Percentiles rank a stretch among this genome's conserved stretches.
Conservation (phyloP, 208 protist species). For the Leishmania major region DNA sequence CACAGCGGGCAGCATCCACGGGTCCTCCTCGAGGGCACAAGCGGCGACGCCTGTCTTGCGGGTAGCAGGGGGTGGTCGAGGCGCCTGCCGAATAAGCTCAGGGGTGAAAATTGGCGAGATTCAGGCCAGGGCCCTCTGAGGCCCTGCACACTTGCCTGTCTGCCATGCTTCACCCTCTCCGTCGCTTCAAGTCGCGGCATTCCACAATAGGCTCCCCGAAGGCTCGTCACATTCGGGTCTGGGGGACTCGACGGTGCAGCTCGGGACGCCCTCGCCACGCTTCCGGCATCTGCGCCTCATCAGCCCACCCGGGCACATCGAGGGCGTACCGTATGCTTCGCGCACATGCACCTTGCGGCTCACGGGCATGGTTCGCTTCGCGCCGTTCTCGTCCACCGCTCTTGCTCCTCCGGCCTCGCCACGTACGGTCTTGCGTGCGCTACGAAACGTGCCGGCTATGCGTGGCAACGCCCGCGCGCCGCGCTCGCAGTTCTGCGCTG, state of each 20-base stretch:
- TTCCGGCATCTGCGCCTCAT: not conserved
- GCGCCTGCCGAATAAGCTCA: not conserved
- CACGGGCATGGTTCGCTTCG: too few relatives aligned
- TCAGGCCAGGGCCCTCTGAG: not conserved
- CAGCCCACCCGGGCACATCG: too few relatives aligned
- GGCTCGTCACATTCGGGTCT: not conserved
- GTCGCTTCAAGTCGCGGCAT: not conserved
- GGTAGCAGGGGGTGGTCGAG: not conserved
- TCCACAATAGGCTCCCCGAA: not conserved
- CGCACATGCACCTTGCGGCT: too few relatives aligned
- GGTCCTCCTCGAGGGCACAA: not conserved
- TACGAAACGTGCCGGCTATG: not conserved
- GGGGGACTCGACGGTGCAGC: not conserved
- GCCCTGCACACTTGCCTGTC: not conserved
- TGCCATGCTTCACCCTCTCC: not conserved
- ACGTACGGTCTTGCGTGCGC: not conserved
- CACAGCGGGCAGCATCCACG: not conserved
- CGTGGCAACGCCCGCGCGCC: too few relatives aligned
- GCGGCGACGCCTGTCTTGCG: not conserved
- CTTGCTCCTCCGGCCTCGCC: too few relatives aligned
- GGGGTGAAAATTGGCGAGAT: not conserved
- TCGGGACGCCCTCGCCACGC: too few relatives aligned
- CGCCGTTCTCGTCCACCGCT: too few relatives aligned
- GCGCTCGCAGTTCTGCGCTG: too few relatives aligned
- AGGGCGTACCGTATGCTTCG: too few relatives aligned